Evolutionary conservation across 106 monocot genomes (phyloP), one percentile per base, ranked within the genome.

Genomic region (Allium sativum): DNA sequence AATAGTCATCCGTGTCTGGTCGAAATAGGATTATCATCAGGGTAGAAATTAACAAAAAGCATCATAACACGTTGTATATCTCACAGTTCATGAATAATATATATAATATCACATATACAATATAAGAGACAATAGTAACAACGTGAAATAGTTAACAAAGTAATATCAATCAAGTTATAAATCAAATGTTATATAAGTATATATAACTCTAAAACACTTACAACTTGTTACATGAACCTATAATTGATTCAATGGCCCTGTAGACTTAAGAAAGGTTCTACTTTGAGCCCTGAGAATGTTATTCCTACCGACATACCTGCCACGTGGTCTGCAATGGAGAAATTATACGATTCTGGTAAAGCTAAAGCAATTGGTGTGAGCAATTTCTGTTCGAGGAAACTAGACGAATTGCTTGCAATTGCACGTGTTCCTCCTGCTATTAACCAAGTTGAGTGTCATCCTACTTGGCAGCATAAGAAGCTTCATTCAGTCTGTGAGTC

Each of bases 391-490:
- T 68, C 70, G 6, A 88, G 84, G 80, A 93, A 93, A 64, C 52
- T 93, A 13, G 76, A 68, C 9, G 80, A 92, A 69, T 44, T 92
- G 45, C 53, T 87, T 17, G 62, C 56, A 14, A 14, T 74, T 10
- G 83, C 86, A 21, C 78, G 76, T 45, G 70, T 87, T 9, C 76
- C 78, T 40, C 92, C 92, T 3, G 83, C 83, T 17, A 86, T 87
- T 18, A 60, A 87, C 66, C 92, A 92, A 65, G 83, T 92, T 40
- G 92, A 92, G 46, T 87, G 92, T 68, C 86, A 92, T 56, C 86
- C 83, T 18, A 57, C 51, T 61, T 92, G 92, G 92, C 78, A 84
- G 18, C 92, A 92, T 51, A 31, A 65, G 1, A 87, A 81, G 70
- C 92, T 92, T 59, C 86, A 9, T 9, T 15, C 62, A 18, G 54